phyloP scores from a whole-genome alignment of 495 filamentous ascomycete species.

The Hypoxylon subgilvum region DNA sequence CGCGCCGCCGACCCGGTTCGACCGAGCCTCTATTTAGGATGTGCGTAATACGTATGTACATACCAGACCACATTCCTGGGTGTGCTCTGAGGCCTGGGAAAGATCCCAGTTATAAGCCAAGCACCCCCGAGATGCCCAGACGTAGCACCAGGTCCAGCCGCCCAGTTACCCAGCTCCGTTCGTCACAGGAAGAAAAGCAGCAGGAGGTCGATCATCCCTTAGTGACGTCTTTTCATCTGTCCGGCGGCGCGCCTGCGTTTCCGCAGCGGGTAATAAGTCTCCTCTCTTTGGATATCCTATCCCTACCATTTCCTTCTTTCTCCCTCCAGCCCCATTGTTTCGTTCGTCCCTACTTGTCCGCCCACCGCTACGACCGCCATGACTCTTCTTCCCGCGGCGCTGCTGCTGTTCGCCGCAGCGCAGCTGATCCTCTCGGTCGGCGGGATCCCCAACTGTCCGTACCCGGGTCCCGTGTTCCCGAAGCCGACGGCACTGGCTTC shows the following conservation, averaged over 20 bases:
- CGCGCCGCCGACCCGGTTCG: constrained; percentile 22
- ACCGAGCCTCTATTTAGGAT: constrained; percentile 11
- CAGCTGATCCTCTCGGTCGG: constrained; percentile 1
- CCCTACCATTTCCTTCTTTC: too few species aligned
- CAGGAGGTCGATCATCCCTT: too few species aligned
- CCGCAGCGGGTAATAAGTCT: not conserved
- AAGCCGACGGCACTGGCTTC: constrained; percentile 48
- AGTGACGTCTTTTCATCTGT: too few species aligned
- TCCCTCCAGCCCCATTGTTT: too few species aligned
- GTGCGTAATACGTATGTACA: too few species aligned
- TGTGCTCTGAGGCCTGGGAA: constrained; percentile 11
- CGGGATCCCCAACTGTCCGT: constrained; percentile 52
- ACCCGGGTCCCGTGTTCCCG: constrained; percentile 57
- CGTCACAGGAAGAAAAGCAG: too few species aligned
- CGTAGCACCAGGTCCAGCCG: constrained; percentile 8
- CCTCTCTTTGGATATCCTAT: not conserved
- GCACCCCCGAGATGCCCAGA: constrained; percentile 2
- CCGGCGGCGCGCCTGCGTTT: not conserved
- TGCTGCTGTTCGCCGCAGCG: constrained; percentile 5
- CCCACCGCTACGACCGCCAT: constrained; percentile 7
- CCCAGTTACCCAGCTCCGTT: too few species aligned
- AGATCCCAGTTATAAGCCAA: constrained; percentile 16
- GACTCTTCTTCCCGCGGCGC: not conserved
- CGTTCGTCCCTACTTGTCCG: not conserved
- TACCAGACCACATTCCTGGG: constrained; percentile 19